A percentile compares a stretch with the other conserved stretches of the same genome.
phyloP scores from a whole-genome alignment of 2,329 filamentous ascomycete genomes.

The Verticillium zaregamsianum region DNA sequence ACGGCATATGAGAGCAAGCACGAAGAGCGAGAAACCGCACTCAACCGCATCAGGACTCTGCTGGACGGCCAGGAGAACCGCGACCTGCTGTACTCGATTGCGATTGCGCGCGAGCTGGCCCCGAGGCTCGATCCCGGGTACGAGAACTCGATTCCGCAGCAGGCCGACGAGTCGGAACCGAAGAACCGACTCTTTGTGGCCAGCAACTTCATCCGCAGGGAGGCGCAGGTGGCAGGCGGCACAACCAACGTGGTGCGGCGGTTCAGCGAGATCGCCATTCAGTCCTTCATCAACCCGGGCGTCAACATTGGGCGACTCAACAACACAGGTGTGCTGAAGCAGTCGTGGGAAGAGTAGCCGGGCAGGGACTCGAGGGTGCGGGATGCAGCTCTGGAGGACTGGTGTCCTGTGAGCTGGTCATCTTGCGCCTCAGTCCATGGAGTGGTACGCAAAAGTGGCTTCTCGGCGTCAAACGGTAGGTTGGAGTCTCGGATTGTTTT shows the following conservation, averaged over 20 bases:
- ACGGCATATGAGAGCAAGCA: slow-evolving; percentile 47
- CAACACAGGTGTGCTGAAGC: slow-evolving; percentile 6
- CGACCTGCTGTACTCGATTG: slow-evolving; percentile 86
- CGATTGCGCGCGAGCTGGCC: slow-evolving; percentile 71
- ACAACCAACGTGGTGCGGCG: slow-evolving; percentile 69
- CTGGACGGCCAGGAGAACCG: slow-evolving; percentile 81
- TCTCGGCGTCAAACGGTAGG: not conserved
- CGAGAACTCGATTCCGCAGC: slow-evolving; percentile 50
- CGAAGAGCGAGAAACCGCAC: slow-evolving; percentile 62
- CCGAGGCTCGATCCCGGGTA: slow-evolving; percentile 59
- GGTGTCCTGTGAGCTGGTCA: too few species aligned
- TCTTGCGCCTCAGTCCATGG: not conserved
- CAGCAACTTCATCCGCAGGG: slow-evolving; percentile 64
- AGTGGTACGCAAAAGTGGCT: not conserved
- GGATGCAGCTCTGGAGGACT: too few species aligned
- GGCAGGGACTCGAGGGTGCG: too few species aligned
- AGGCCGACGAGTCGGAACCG: slow-evolving; percentile 62
- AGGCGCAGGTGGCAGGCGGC: slow-evolving; percentile 60
- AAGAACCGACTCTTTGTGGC: slow-evolving; percentile 65
- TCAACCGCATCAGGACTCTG: slow-evolving; percentile 63
- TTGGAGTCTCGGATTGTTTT: not conserved
- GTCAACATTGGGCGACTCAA: slow-evolving; percentile 33
- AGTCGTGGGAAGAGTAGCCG: slow-evolving; percentile 1
- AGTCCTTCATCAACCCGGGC: slow-evolving; percentile 53
- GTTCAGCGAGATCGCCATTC: slow-evolving; percentile 62